A percentile compares a stretch with the other conserved stretches of the same genome.
phyloP scores from a whole-genome alignment of 2,329 filamentous ascomycete genomes.

The Chrysoporthe austroafricana region DNA sequence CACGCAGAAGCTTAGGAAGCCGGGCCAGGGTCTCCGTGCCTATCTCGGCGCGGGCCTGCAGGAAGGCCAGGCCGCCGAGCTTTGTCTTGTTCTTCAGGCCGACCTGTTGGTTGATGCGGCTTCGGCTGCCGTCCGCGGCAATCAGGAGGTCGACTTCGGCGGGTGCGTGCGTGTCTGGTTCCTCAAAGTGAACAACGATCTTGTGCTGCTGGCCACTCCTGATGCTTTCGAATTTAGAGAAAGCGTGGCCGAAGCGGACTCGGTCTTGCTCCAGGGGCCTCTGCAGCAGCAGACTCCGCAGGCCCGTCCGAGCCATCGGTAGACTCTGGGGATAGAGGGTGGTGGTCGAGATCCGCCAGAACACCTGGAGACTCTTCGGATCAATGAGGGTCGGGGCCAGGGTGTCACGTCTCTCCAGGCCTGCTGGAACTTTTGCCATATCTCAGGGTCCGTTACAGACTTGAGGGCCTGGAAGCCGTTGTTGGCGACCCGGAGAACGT shows the following conservation, averaged over 20 bases:
- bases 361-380: not conserved
- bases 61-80: not conserved
- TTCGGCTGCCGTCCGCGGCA: not conserved
- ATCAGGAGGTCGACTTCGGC: constrained; percentile 10
- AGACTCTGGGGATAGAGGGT: not conserved
- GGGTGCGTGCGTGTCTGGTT: not conserved
- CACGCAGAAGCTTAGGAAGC: not conserved
- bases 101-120: constrained; percentile 7
- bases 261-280: not conserved
- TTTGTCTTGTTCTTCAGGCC: constrained; percentile 3
- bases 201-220: not conserved
- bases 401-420: not conserved
- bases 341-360: not conserved
- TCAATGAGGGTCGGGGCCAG: not conserved
- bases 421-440: not conserved
- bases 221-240: not conserved
- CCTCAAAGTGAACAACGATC: not conserved
- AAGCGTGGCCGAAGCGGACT: not conserved
- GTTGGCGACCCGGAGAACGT: constrained; percentile 6
- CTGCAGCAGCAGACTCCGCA: not conserved
- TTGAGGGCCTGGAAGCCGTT: constrained; percentile 8
- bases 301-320: not conserved
- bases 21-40: not conserved
- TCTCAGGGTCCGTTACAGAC: not conserved
- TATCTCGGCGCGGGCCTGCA: constrained; percentile 2